phyloP scores from a whole-genome alignment of 2,329 filamentous ascomycete species.

The Pseudogymnoascus sp. region DNA sequence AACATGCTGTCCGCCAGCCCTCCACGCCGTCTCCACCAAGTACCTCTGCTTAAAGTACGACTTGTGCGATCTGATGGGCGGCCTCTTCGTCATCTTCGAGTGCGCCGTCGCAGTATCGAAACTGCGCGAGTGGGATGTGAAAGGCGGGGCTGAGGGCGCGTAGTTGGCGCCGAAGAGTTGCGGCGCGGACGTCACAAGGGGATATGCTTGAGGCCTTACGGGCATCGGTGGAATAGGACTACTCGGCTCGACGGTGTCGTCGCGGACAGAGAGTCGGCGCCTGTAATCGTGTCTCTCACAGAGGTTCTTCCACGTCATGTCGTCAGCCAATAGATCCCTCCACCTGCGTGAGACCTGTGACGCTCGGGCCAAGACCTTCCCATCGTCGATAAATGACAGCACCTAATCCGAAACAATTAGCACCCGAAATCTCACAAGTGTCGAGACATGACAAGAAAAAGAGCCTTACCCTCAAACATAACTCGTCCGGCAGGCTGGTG shows the following conservation, averaged over 20 bases:
- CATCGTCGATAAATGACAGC: constrained; percentile 93
- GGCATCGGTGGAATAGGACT: neutral
- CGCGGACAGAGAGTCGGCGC: constrained; percentile 42
- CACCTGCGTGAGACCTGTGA: constrained; percentile 95
- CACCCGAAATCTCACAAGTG: neutral
- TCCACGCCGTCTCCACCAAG: constrained; percentile 94
- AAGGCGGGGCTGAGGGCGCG: constrained; percentile 30
- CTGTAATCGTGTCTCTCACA: constrained; percentile 92
- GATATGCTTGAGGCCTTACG: neutral
- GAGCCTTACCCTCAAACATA: constrained; percentile 72
- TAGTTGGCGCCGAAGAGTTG: constrained; percentile 14
- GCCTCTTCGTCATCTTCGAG: constrained; percentile 39
- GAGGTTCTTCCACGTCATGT: constrained; percentile 96
- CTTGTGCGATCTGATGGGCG: constrained; percentile 74
- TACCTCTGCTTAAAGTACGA: constrained; percentile 98
- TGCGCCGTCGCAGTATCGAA: constrained; percentile 44
- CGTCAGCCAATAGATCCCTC: constrained; percentile 88
- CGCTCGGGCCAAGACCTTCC: constrained; percentile 83
- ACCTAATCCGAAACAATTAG: constrained; percentile 49
- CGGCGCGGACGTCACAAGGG: neutral
- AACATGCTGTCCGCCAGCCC: constrained; percentile 77
- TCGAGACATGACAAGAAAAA: neutral
- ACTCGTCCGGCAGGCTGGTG: constrained; percentile 80
- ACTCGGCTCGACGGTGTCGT: constrained; percentile 9
- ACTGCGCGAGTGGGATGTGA: constrained; percentile 36